A percentile compares a stretch with the other conserved stretches of the same genome.
Evolutionary conservation across 768 basidiomycete species (phyloP).

Genomic region (Tylopilus cervinicoccineus): DNA sequence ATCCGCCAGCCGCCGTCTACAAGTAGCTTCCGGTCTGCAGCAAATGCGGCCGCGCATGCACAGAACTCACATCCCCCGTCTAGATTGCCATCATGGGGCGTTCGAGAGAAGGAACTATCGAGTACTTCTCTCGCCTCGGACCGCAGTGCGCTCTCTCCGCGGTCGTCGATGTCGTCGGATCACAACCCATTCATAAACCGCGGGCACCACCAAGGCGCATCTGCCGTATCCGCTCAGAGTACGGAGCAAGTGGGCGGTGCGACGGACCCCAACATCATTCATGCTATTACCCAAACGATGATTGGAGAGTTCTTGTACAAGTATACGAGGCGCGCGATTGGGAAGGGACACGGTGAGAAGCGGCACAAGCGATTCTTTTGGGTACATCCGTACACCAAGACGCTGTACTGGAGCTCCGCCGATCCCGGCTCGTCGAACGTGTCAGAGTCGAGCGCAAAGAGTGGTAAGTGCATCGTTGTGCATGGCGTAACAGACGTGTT

Average conservation of each 20-base stretch:
- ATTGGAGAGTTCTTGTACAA: constrained; percentile 99
- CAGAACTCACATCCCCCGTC: constrained; percentile 40
- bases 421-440: constrained; percentile 90
- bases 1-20: constrained; percentile 74
- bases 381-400: constrained; percentile 99
- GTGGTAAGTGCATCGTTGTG: constrained; percentile 59
- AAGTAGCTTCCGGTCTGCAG: constrained; percentile 78
- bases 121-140: constrained; percentile 69
- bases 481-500: constrained; percentile 6
- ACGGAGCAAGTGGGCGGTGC: constrained; percentile 34
- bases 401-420: constrained; percentile 92
- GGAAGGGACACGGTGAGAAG: constrained; percentile 86
- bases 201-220: constrained; percentile 32
- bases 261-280: constrained; percentile 89
- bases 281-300: constrained; percentile 99
- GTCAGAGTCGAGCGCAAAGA: constrained; percentile 92
- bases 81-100: constrained; percentile 45
- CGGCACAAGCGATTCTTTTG: constrained; percentile 97
- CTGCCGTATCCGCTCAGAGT: constrained; percentile 43
- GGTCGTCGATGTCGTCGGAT: constrained; percentile 82
- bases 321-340: constrained; percentile 86
- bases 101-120: constrained; percentile 56
- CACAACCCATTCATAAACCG: constrained; percentile 49
- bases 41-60: constrained; percentile 53
- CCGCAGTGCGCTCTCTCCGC: constrained; percentile 62